Conservation (phyloP, 768 basidiomycete genomes). For the Leccinum incarnatum region DNA sequence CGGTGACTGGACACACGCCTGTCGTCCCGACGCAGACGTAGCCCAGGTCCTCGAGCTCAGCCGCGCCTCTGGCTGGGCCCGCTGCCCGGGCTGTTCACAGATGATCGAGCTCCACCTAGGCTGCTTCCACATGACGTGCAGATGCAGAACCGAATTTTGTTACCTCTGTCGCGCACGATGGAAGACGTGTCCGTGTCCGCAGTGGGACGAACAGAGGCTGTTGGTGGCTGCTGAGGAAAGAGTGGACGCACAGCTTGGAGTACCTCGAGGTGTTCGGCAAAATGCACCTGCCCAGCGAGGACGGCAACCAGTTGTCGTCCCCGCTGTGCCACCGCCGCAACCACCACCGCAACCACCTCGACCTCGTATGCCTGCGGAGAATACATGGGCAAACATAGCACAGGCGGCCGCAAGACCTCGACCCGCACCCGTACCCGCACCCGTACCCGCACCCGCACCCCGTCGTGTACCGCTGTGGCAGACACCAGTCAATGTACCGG, state of each 20-base stretch:
- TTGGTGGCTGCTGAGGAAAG: constrained; percentile 43
- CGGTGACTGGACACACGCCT: constrained; percentile 25
- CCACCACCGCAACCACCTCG: neutral
- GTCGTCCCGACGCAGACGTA: constrained; percentile 24
- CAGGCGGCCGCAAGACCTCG: neutral
- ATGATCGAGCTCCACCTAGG: constrained; percentile 38
- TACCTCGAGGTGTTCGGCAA: constrained; percentile 26
- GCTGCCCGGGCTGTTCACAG: constrained; percentile 39
- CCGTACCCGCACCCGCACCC: neutral
- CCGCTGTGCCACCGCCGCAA: neutral
- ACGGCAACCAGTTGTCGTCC: neutral
- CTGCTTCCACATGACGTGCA: constrained; percentile 42
- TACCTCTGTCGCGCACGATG: constrained; percentile 52
- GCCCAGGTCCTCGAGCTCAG: constrained; percentile 29
- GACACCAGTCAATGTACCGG: neutral
- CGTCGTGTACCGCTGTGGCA: neutral
- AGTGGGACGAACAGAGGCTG: constrained; percentile 57
- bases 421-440: neutral
- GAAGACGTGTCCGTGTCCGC: constrained; percentile 62
- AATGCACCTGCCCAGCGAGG: constrained; percentile 25
- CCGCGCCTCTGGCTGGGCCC: constrained; percentile 32
- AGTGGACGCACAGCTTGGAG: constrained; percentile 39
- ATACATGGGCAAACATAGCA: neutral
- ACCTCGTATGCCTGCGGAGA: neutral
- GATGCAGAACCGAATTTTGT: constrained; percentile 39